Conservation (phyloP, 2,329 filamentous ascomycete genomes). For the Plectosphaerella cucumerina region DNA sequence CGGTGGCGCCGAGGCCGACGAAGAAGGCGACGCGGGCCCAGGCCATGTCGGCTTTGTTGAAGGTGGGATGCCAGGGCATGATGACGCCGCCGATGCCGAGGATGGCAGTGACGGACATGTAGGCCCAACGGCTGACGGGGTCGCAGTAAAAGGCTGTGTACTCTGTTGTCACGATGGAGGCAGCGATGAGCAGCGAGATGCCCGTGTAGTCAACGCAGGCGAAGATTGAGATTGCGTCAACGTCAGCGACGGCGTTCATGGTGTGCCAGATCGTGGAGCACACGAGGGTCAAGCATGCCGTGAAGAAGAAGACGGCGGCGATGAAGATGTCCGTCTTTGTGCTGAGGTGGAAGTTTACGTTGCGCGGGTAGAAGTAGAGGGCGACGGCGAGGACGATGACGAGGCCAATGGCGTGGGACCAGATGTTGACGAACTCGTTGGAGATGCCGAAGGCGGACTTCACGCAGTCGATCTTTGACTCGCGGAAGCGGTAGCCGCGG, state of each 20-base stretch:
- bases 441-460: constrained; percentile 78
- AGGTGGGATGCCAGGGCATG: constrained; percentile 91
- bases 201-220: constrained; percentile 98
- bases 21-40: constrained; percentile 93
- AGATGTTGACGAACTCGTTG: constrained; percentile 97
- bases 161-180: constrained; percentile 96
- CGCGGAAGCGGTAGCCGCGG: constrained; percentile 87
- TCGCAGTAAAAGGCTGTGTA: constrained; percentile 99
- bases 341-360: constrained; percentile 79
- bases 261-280: constrained; percentile 98
- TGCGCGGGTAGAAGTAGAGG: constrained; percentile 93
- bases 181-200: constrained; percentile 89
- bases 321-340: constrained; percentile 87
- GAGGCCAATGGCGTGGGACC: constrained; percentile 91
- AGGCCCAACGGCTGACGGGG: constrained; percentile 77
- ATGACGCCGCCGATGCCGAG: constrained; percentile 86
- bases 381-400: constrained; percentile 82
- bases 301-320: constrained; percentile 92
- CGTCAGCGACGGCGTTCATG: constrained; percentile 93
- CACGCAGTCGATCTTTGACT: constrained; percentile 86
- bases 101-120: constrained; percentile 75
- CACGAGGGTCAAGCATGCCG: constrained; percentile 88
- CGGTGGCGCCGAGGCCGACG: constrained; percentile 79
- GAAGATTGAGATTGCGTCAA: constrained; percentile 86
- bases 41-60: constrained; percentile 89